phyloP scores from a whole-genome alignment of 768 basidiomycete species.

The Daedaleopsis nitida region DNA sequence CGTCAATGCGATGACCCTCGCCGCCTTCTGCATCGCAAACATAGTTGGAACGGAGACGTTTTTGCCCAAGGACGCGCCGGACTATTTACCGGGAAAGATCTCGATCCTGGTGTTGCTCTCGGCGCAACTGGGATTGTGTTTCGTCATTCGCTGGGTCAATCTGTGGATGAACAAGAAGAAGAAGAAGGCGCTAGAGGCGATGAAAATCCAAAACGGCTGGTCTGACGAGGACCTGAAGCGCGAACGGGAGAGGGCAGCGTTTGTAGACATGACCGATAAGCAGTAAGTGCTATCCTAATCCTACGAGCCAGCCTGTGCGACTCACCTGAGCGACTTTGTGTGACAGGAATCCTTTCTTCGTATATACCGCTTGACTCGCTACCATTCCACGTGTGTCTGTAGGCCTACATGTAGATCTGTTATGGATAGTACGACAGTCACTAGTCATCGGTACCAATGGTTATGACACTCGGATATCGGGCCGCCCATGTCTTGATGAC shows the following conservation, averaged over 20 bases:
- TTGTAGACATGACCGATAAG: constrained; percentile 64
- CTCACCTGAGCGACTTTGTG: background rate
- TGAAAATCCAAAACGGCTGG: constrained; percentile 54
- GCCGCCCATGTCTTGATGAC: background rate
- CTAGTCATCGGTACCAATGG: too few relatives aligned
- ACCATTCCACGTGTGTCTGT: background rate
- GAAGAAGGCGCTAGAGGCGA: constrained; percentile 39
- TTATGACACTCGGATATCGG: background rate
- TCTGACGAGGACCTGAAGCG: constrained; percentile 55
- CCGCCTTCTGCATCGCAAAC: constrained; percentile 58
- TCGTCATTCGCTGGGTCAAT: constrained; percentile 57
- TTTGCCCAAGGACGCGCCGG: constrained; percentile 60
- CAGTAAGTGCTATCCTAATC: constrained; percentile 43
- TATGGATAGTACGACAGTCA: background rate
- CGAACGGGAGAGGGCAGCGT: constrained; percentile 61
- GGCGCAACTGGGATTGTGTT: constrained; percentile 50
- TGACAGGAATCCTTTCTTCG: constrained; percentile 58
- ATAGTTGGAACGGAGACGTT: constrained; percentile 68
- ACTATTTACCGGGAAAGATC: constrained; percentile 67
- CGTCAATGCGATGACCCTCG: constrained; percentile 61
- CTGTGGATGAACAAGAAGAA: constrained; percentile 56
- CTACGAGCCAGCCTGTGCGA: background rate
- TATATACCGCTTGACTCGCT: constrained; percentile 48
- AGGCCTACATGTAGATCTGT: background rate
- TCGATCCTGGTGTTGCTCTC: constrained; percentile 62